phyloP scores from a whole-genome alignment of 495 filamentous ascomycete species.

The Hypoxylon subgilvum region DNA sequence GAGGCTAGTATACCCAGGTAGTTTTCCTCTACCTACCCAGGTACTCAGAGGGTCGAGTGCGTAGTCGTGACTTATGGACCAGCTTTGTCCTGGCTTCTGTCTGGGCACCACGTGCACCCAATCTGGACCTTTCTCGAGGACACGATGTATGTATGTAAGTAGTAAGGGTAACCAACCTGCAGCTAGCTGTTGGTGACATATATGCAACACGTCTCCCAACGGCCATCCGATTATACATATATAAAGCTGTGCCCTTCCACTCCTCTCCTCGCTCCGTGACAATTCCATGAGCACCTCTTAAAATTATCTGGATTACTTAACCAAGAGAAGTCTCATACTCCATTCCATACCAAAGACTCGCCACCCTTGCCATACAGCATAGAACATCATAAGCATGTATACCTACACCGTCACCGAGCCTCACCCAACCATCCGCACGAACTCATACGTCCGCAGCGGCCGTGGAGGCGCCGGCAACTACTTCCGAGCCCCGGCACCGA shows the following conservation, averaged over 20 bases:
- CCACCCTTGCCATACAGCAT: no score
- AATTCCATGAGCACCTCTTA: conserved; percentile 16
- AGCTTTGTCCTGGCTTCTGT: conserved; percentile 13
- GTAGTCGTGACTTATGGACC: no score
- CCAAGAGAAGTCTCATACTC: conserved; percentile 1
- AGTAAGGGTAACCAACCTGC: no score
- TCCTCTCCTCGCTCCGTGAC: conserved; percentile 2
- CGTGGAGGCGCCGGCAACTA: conserved; percentile 90
- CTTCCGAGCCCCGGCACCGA: conserved; percentile 70
- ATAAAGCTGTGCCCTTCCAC: conserved; percentile 30
- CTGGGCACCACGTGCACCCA: conserved; percentile 21
- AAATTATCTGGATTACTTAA: neutral
- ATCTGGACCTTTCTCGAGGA: conserved; percentile 31
- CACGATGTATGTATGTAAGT: conserved; percentile 40
- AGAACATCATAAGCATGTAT: conserved; percentile 44
- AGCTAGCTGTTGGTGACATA: no score
- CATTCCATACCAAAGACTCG: no score
- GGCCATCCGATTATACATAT: conserved; percentile 33
- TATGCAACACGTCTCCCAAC: no score
- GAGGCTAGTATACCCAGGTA: no score
- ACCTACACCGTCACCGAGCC: conserved; percentile 78
- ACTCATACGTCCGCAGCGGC: conserved; percentile 73
- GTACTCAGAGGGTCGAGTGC: no score
- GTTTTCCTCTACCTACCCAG: conserved; percentile 18
- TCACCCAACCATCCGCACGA: conserved; percentile 71